A percentile compares a stretch with the other conserved stretches of the same genome.
These are phyloP conservation scores for Rosa chinensis DNA, from an alignment of 306 rosid species.

Conservation along the genomic window DNA sequence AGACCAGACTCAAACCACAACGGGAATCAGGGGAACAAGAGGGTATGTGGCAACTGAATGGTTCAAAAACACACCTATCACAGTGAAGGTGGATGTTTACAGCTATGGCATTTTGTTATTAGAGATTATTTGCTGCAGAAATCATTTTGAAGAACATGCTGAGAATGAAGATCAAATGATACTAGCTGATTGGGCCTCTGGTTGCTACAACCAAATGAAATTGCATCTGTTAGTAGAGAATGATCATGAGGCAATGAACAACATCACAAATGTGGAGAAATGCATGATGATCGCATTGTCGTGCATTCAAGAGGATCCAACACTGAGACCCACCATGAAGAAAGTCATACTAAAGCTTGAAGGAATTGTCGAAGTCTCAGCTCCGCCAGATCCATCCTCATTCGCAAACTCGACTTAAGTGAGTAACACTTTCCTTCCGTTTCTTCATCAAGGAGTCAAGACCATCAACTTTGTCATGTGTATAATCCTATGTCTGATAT, in stretches of 20 bases:
- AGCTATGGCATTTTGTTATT: slow-evolving; percentile 1
- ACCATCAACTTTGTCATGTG: too few species aligned
- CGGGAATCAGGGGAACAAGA: slow-evolving; percentile 10
- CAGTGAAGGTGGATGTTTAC: slow-evolving; percentile 1
- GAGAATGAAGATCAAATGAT: slow-evolving; percentile 5
- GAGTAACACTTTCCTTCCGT: too few species aligned
- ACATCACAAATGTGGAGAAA: slow-evolving; percentile 11
- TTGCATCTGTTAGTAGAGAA: neutral
- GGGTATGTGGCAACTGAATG: slow-evolving; percentile 16
- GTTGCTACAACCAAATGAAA: neutral
- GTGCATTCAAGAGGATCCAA: slow-evolving; percentile 32
- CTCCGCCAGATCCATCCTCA: slow-evolving; percentile 13
- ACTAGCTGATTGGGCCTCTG: slow-evolving; percentile 22
- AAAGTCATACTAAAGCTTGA: slow-evolving; percentile 19
- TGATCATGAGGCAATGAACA: slow-evolving; percentile 7
- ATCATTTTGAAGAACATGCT: neutral
- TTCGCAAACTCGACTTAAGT: neutral
- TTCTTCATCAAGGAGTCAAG: too few species aligned
- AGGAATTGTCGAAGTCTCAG: slow-evolving; percentile 16
- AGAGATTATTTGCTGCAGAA: slow-evolving; percentile 9
- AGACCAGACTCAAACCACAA: neutral
- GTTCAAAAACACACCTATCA: slow-evolving; percentile 4
- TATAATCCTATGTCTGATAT: too few species aligned
- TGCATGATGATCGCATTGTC: slow-evolving; percentile 21
- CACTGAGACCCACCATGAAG: slow-evolving; percentile 22